Conservation (phyloP, 768 basidiomycete species). For the Leccinum broughii region DNA sequence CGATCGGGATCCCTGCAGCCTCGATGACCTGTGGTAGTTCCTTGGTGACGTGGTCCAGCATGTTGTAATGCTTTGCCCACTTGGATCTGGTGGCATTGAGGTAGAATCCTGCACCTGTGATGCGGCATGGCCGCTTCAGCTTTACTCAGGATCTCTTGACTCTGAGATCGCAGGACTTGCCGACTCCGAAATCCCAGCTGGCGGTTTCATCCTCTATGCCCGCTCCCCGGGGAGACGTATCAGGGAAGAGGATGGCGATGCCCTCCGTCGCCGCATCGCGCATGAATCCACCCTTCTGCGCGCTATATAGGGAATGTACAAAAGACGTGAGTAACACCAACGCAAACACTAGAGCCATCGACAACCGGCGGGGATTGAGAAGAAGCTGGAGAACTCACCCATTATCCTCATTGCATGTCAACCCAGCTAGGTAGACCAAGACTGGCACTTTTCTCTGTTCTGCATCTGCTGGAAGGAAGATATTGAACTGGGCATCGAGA, state of each 20-base stretch:
- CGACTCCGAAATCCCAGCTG: conserved; percentile 91
- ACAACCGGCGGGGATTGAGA: conserved; percentile 1
- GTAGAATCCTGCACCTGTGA: conserved; percentile 86
- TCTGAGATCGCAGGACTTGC: conserved; percentile 35
- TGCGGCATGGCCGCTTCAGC: conserved; percentile 2
- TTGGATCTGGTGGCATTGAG: conserved; percentile 82
- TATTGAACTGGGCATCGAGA: conserved; percentile 75
- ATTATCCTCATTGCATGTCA: conserved; percentile 92
- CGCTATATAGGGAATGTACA: conserved; percentile 41
- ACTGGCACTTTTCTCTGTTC: conserved; percentile 60
- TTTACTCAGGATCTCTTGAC: neutral
- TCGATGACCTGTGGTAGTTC: conserved; percentile 84
- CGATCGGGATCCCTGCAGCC: conserved; percentile 74
- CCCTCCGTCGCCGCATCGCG: conserved; percentile 82
- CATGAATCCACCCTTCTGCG: conserved; percentile 93
- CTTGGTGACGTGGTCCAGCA: conserved; percentile 80
- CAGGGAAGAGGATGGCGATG: conserved; percentile 88
- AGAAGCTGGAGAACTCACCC: conserved; percentile 50
- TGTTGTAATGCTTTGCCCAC: conserved; percentile 78
- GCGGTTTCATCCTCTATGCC: conserved; percentile 77
- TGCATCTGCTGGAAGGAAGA: conserved; percentile 77
- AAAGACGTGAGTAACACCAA: neutral
- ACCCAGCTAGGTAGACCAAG: conserved; percentile 84
- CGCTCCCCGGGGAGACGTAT: conserved; percentile 94
- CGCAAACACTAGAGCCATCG: neutral